These are phyloP conservation scores for Aspergillus nanangensis DNA, from an alignment of 495 filamentous ascomycete species.

Conservation along the genomic window DNA sequence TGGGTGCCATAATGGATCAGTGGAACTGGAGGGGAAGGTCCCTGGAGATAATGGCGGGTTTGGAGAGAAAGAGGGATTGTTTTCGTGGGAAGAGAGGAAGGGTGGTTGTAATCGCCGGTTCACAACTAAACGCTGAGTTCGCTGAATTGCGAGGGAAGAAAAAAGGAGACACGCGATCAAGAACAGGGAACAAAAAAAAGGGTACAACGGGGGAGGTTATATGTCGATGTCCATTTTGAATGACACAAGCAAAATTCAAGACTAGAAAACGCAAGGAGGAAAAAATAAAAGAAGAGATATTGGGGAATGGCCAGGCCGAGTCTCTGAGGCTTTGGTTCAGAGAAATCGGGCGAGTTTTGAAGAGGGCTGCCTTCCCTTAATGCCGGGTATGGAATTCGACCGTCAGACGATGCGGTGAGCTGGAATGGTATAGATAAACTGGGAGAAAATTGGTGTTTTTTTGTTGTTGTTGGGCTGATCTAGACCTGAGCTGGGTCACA, in stretches of 20 bases:
- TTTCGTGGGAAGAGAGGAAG: too few species aligned
- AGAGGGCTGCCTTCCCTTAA: too few species aligned
- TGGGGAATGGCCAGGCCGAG: too few species aligned
- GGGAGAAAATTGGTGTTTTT: too few species aligned
- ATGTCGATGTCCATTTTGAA: slow-evolving; percentile 36
- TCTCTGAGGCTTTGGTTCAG: too few species aligned
- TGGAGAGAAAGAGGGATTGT: slow-evolving; percentile 11
- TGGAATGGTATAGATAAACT: too few species aligned
- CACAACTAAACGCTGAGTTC: too few species aligned
- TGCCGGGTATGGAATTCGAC: too few species aligned
- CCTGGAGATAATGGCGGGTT: slow-evolving; percentile 1
- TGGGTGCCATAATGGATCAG: slow-evolving; percentile 34
- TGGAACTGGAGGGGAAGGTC: slow-evolving; percentile 3
- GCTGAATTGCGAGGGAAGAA: slow-evolving; percentile 21
- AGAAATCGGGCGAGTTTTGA: too few species aligned
- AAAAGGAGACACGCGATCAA: slow-evolving; percentile 13
- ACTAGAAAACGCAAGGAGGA: slow-evolving; percentile 11
- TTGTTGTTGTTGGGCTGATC: too few species aligned
- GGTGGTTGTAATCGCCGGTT: too few species aligned
- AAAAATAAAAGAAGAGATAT: slow-evolving; percentile 3
- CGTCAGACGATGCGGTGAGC: too few species aligned
- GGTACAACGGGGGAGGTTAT: slow-evolving; percentile 25
- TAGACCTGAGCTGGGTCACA: not conserved
- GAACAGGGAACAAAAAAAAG: slow-evolving; percentile 7
- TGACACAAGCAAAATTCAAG: slow-evolving; percentile 3